These are phyloP conservation scores for Sporisorium graminicola DNA, from an alignment of 1,284 basidiomycete genomes.

Conservation along the genomic window DNA sequence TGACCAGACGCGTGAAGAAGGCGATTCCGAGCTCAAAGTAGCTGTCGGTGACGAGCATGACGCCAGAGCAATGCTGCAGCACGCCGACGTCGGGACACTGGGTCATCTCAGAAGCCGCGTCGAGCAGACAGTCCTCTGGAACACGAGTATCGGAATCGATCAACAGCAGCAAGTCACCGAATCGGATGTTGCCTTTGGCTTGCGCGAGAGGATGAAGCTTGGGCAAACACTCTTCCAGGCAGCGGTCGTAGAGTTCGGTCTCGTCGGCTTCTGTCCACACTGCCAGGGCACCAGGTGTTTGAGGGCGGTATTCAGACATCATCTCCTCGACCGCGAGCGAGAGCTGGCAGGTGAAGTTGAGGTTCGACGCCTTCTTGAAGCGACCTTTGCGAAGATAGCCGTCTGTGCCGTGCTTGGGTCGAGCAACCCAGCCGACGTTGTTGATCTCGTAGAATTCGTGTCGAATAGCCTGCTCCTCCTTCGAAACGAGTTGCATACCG, in stretches of 20 bases:
- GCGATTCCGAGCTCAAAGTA: slow-evolving; percentile 89
- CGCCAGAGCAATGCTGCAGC: slow-evolving; percentile 83
- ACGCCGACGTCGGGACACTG: slow-evolving; percentile 83
- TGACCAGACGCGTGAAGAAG: slow-evolving; percentile 74
- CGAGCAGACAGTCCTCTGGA: slow-evolving; percentile 85
- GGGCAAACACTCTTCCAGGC: slow-evolving; percentile 71
- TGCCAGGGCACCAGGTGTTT: slow-evolving; percentile 8
- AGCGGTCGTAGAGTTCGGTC: slow-evolving; percentile 39
- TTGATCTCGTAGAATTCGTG: slow-evolving; percentile 80
- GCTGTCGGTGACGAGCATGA: slow-evolving; percentile 86
- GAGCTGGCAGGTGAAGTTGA: slow-evolving; percentile 84
- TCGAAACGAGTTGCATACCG: slow-evolving; percentile 77
- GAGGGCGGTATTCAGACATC: slow-evolving; percentile 69
- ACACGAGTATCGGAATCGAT: slow-evolving; percentile 85
- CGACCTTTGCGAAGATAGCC: slow-evolving; percentile 86
- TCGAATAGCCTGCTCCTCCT: slow-evolving; percentile 77
- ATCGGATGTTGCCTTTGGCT: slow-evolving; percentile 53
- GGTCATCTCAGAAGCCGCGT: slow-evolving; percentile 84
- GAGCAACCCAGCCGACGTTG: slow-evolving; percentile 84
- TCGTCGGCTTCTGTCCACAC: slow-evolving; percentile 50
- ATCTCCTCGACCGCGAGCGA: slow-evolving; percentile 82
- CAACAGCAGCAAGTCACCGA: slow-evolving; percentile 59
- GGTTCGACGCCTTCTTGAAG: slow-evolving; percentile 90
- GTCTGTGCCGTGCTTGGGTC: slow-evolving; percentile 78
- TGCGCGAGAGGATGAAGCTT: slow-evolving; percentile 68